Evolutionary conservation across 2,329 filamentous ascomycete species (phyloP), one percentile per base, ranked within the genome.

Genomic region (Monosporascus sp.): DNA sequence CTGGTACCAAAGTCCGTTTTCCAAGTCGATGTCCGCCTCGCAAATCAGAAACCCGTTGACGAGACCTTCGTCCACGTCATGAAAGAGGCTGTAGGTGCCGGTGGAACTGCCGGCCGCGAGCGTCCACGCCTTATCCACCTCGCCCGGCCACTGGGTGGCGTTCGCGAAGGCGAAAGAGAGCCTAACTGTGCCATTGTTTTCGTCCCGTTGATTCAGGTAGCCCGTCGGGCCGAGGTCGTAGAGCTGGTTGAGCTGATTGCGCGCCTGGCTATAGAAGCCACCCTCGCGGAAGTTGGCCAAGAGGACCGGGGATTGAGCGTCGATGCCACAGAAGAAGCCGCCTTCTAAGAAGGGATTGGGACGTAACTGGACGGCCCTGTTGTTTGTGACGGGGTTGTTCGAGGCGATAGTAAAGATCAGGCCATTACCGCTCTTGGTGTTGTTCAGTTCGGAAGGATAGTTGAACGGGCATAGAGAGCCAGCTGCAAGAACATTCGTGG

Each of bases 341-440:
- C 50, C 52, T 0, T 43, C 16, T 3, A 56, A 20, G 14, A 40
- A 34, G 1, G 59, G 55, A 46, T 59, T 55, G 1, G 53, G 19
- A 7, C 60, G 59, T 31, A 64, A 55, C 49, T 64, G 62, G 5
- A 62, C 36, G 11, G 53, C 54, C n/a, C 59, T 59, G 55, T 62
- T 58, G 50, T 61, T 60, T 50, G 56, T 57, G 1, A 19, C 41
- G 2, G 60, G 37, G 50, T 56, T 64, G 49, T 37, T 56, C 2
- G 56, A 57, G 5, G 50, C 49, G 19, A 63, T 34, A 5, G 55
- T 59, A 52, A 55, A 58, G 31, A 56, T 24, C 2, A 64, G 53
- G 4, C 59, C 59, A 36, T 52, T 60, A 44, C 51, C 20, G 56
- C 58, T 58, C n/a, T 54, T 40, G 8, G 61, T 62, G 36, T 22